Percentiles rank a stretch among this genome's conserved stretches.
Conservation (phyloP, 2,329 filamentous ascomycete genomes). For the Botryosphaeria dothidea region DNA sequence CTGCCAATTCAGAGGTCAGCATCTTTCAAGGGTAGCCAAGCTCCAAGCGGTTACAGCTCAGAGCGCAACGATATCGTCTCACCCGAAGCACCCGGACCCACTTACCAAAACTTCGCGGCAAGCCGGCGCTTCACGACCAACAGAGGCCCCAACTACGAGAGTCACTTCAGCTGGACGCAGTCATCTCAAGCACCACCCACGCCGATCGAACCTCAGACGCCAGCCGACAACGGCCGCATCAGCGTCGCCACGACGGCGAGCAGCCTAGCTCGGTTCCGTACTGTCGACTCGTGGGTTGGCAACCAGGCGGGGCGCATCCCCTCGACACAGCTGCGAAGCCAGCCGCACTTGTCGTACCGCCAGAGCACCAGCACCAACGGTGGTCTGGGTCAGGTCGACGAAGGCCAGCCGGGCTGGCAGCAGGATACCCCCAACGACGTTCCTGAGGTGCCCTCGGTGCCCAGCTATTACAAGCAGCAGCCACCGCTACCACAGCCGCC, state of each 20-base stretch:
- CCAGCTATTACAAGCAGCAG: constrained; percentile 11
- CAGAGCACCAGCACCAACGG: constrained; percentile 12
- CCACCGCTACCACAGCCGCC: background rate
- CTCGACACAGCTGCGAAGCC: constrained; percentile 36
- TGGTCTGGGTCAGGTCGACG: constrained; percentile 13
- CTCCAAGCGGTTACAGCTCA: background rate
- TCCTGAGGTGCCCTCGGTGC: constrained; percentile 14
- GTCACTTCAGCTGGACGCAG: constrained; percentile 42
- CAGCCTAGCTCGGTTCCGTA: constrained; percentile 41
- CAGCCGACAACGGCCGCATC: constrained; percentile 28
- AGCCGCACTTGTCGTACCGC: constrained; percentile 22
- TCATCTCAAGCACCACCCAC: constrained; percentile 39
- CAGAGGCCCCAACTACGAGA: constrained; percentile 13
- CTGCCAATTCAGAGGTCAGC: constrained; percentile 27
- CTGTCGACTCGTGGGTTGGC: constrained; percentile 43
- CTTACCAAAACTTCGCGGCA: constrained; percentile 40
- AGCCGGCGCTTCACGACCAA: constrained; percentile 27
- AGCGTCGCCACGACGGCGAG: constrained; percentile 36
- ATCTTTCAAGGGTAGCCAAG: constrained; percentile 22
- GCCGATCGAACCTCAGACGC: constrained; percentile 36
- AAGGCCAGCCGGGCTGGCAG: background rate
- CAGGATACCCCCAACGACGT: background rate
- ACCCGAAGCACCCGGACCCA: constrained; percentile 34
- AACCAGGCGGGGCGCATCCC: constrained; percentile 40
- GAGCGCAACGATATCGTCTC: constrained; percentile 16